Base-by-base conservation (phyloP, 2,329 filamentous ascomycete species). In the Fusarium nelsonii region DNA sequence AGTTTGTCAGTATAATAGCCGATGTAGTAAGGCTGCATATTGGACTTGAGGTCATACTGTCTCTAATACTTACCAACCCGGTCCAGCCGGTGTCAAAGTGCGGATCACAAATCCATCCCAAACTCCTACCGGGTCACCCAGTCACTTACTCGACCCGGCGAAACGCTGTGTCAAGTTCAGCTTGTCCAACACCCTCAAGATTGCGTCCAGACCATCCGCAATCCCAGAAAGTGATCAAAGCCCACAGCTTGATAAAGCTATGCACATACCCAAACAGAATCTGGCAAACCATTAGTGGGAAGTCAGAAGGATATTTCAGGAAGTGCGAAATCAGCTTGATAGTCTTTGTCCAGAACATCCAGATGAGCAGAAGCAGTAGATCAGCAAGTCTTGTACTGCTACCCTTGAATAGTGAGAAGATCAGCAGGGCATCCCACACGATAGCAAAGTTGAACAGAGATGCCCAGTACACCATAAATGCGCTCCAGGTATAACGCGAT, bases 221-320 rank as follows among this genome's bases (percentile, higher is more conserved):
- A 51, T 84, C 77, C 74, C 77, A 84, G 50, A 86, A 84, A 0
- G 88, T 91, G 6, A 87, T 53, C 23, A 86, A 51, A 0, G 86
- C 86, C 70, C 82, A 86, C 0, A 89, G 30, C 78, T 90, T 90
- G 68, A 90, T 81, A 3, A 87, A 71, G 28, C 84, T 84, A 73
- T 91, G 88, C 37, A 80, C 75, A 69, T 90, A 91, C 1, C 80
- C 84, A 72, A 90, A 91, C 0, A 80, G 11, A 15, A 90, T 71
- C 44, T 85, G 84, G 0, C 73, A 77, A 0, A 84, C 82, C 2
- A 90, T 77, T 58, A 85, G 82, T 0, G 78, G 50, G 4, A 88
- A 63, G 72, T 91, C 88, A 2, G 72, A 58, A 0, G 87, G 88
- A 64, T 89, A 64, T 1, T 80, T 80, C 6, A 71, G 55, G 64